Percentiles rank a stretch among this genome's conserved stretches.
These are phyloP conservation scores for Trichoderma polysporum DNA, from an alignment of 2,329 filamentous ascomycete species.

Conservation along the genomic window DNA sequence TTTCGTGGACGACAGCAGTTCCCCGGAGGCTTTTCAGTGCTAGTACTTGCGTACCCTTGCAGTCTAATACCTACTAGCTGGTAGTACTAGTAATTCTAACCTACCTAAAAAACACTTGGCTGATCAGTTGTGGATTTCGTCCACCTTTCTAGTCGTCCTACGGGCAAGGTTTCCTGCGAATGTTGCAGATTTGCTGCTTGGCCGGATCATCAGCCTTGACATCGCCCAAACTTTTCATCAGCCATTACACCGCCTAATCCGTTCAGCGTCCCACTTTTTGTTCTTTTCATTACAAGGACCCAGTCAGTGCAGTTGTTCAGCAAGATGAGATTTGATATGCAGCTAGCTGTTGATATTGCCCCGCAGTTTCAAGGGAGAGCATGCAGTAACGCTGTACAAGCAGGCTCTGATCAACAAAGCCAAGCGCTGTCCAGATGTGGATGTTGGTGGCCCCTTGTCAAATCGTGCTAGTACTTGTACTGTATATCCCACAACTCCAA, in stretches of 20 bases:
- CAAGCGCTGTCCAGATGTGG: not conserved
- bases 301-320: not conserved
- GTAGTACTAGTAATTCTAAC: not conserved
- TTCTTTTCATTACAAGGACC: not conserved
- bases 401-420: not conserved
- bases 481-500: not conserved
- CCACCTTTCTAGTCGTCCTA: not conserved
- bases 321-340: conserved; percentile 5
- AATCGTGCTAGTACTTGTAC: not conserved
- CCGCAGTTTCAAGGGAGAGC: not conserved
- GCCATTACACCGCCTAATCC: not conserved
- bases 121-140: conserved; percentile 11
- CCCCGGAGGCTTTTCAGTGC: not conserved
- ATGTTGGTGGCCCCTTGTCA: not conserved
- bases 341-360: not conserved
- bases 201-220: not conserved
- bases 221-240: not conserved
- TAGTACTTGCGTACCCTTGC: not conserved
- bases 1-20: not conserved
- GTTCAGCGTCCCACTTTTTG: not conserved
- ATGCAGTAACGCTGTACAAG: not conserved
- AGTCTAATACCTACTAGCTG: not conserved
- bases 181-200: not conserved
- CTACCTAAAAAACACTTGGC: not conserved
- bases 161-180: not conserved